A percentile compares a stretch with the other conserved stretches of the same genome.
These are phyloP conservation scores for Euphorbia lathyris DNA, from an alignment of 345 rosid genomes.

Conservation along the genomic window DNA sequence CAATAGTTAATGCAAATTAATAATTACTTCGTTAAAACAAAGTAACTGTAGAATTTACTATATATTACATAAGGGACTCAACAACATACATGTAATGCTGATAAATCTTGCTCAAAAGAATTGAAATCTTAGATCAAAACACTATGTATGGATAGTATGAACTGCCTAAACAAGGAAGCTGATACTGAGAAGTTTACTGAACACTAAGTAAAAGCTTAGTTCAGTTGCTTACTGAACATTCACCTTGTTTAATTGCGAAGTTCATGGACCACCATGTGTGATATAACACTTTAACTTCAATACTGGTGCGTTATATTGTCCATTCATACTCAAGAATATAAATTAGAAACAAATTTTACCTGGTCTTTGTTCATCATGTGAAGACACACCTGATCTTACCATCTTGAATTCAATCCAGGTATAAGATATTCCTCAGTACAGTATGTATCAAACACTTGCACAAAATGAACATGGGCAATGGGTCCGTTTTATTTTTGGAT, in stretches of 20 bases:
- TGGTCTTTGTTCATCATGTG: not conserved
- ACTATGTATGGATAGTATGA: too few relatives aligned
- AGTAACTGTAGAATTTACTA: not conserved
- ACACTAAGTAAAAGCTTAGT: too few relatives aligned
- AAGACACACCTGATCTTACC: not conserved
- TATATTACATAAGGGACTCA: not conserved
- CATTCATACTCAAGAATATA: not conserved
- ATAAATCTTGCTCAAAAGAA: not conserved
- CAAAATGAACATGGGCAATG: not conserved
- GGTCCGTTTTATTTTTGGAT: not conserved
- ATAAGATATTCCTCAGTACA: not conserved
- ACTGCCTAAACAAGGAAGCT: too few relatives aligned
- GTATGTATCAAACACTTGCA: not conserved
- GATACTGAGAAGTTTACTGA: too few relatives aligned
- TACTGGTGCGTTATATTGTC: not conserved
- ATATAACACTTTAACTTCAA: not conserved
- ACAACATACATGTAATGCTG: not conserved
- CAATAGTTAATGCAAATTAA: not conserved
- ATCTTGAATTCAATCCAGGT: not conserved
- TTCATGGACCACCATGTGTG: constrained; percentile 1
- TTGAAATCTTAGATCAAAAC: too few relatives aligned
- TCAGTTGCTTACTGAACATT: too few relatives aligned
- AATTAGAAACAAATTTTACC: not conserved
- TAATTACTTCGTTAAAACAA: not conserved
- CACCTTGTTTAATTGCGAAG: too few relatives aligned